Evolutionary conservation across 1,284 basidiomycete species (phyloP), one percentile per base, ranked within the genome.

Genomic region (Pseudomicrostroma phylloplanum): DNA sequence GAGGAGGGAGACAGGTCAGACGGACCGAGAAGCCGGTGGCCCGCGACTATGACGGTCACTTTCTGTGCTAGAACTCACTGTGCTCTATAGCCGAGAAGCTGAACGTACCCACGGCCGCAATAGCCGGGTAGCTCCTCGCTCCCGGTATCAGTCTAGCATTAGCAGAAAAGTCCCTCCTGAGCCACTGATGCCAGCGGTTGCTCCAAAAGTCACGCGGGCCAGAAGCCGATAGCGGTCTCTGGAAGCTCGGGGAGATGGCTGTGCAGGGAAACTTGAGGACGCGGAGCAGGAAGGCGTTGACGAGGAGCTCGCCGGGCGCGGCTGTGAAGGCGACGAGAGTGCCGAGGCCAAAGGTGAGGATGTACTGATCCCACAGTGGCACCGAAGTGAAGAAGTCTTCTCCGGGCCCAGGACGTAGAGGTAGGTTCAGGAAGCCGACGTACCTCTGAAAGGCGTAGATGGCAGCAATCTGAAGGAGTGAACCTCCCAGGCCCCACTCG

Each of bases 101-200:
- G 46, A 48, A 48, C 12, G 46, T 48, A 3, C 46, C 17, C 12
- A 48, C 17, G n/a, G 46, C 46, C 46, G 23, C 17, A n/a, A 48
- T n/a, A 12, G 46, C 23, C 46, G 17, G 7, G 46, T 23, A n/a
- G n/a, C 23, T 23, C 23, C 46, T 48, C 7, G n/a, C 23, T 4
- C 46, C 46, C 4, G 46, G 46, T 48, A 48, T n/a, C n/a, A 48
- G 46, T 23, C 23, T 48, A 23, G 46, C 46, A n/a, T n/a, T n/a
- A n/a, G 46, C 23, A 21, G 51, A 23, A 26, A 54, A 54, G 51
- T 54, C 51, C 51, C 25, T 54, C 25, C 51, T 21, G 21, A 19
- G 26, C 21, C n/a, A 54, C 25, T 54, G 51, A 54, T 54, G 51
- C 51, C 51, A 54, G 13, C 51, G 15, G 8, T 19, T 21, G 6